These are phyloP conservation scores for Lepiota venenata DNA, from an alignment of 768 basidiomycete species.

Conservation along the genomic window DNA sequence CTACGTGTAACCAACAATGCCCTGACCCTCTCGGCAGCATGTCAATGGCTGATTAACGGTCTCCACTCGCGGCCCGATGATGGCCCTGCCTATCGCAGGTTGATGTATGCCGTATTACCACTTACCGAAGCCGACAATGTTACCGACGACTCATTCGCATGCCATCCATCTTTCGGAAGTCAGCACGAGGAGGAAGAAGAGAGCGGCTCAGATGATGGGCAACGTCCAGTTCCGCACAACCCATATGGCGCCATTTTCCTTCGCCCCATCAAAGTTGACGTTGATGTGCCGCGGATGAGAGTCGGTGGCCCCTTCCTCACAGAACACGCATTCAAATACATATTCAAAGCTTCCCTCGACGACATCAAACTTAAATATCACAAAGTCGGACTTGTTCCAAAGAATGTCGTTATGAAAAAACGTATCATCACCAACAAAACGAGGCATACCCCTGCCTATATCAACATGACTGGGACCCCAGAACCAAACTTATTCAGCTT, in stretches of 20 bases:
- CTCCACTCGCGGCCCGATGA: conserved; percentile 17
- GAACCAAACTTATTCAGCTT: conserved; percentile 3
- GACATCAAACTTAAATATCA: not conserved
- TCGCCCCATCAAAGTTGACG: not conserved
- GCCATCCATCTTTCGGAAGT: not conserved
- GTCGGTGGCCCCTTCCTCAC: not conserved
- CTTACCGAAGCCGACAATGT: not conserved
- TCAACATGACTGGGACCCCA: not conserved
- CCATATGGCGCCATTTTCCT: conserved; percentile 14
- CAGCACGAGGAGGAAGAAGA: not conserved
- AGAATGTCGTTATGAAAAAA: not conserved
- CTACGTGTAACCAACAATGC: conserved; percentile 1
- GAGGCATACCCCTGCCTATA: conserved; percentile 3
- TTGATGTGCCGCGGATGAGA: not conserved
- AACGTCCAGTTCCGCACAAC: not conserved
- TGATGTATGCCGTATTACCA: conserved; percentile 14
- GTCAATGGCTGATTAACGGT: conserved; percentile 14
- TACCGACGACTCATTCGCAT: not conserved
- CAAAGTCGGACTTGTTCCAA: conserved; percentile 2
- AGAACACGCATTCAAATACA: conserved; percentile 8
- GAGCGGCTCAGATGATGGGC: not conserved
- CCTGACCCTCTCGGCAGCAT: conserved; percentile 11
- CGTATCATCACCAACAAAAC: conserved; percentile 11
- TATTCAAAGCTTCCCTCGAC: conserved; percentile 9
- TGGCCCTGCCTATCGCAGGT: conserved; percentile 7